These are phyloP conservation scores for Solanum boliviense DNA, from an alignment of 257 asterid species.

Conservation along the genomic window DNA sequence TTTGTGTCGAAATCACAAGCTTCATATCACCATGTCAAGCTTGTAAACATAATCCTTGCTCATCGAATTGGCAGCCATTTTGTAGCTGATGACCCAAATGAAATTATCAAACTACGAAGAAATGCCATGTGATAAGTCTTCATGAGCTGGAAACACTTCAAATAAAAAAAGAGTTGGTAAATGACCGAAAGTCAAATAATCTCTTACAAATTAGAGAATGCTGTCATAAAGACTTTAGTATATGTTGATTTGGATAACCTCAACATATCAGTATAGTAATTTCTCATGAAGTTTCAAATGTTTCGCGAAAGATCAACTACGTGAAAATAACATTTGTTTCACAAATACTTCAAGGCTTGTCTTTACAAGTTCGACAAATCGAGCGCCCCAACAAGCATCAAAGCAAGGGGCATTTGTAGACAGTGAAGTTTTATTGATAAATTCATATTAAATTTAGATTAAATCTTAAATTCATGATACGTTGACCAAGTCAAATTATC, in stretches of 20 bases:
- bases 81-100: neutral
- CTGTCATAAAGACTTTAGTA: neutral
- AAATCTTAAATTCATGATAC: neutral
- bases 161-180: neutral
- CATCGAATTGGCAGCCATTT: neutral
- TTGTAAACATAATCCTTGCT: neutral
- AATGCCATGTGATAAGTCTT: neutral
- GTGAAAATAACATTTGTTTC: neutral
- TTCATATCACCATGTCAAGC: neutral
- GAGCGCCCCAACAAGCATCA: neutral
- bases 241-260: neutral
- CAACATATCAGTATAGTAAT: neutral
- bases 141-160: neutral
- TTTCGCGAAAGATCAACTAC: too few species aligned
- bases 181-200: neutral
- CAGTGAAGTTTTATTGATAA: neutral
- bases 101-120: too few species aligned
- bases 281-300: neutral
- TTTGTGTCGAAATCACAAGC: neutral
- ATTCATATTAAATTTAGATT: neutral
- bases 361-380: neutral
- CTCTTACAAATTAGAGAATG: neutral
- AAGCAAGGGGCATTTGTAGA: neutral
- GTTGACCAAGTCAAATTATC: neutral
- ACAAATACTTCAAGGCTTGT: neutral